Percentiles rank a stretch among this genome's conserved stretches.
phyloP scores from a whole-genome alignment of 202 grass and related monocot genomes.

The Cymbopogon flexuosus region DNA sequence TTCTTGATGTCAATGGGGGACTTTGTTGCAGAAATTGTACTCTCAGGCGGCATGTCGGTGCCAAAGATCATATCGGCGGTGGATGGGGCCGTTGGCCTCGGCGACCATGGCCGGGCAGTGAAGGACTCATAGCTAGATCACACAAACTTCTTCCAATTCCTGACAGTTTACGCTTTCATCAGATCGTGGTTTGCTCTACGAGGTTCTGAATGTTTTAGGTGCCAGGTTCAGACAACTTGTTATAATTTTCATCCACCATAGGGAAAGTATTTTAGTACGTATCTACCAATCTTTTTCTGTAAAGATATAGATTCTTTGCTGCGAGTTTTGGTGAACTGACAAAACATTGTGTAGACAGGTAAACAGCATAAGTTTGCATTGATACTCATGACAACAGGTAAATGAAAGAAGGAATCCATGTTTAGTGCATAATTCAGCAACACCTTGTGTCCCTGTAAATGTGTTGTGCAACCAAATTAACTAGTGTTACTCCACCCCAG shows the following conservation, averaged over 20 bases:
- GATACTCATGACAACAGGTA: background rate
- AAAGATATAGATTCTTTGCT: background rate
- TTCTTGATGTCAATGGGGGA: background rate
- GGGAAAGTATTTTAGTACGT: background rate
- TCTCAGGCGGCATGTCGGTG: conserved; percentile 71
- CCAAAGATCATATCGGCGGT: conserved; percentile 47
- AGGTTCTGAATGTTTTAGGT: background rate
- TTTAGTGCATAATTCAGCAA: background rate
- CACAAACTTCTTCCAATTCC: background rate
- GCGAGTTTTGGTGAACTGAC: no score
- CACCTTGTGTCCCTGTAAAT: background rate
- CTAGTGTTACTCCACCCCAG: background rate
- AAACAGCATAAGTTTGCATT: background rate
- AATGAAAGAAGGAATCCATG: background rate
- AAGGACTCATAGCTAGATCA: background rate
- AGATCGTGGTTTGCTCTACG: background rate
- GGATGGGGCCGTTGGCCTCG: conserved; percentile 25
- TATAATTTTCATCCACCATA: background rate
- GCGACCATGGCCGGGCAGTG: conserved; percentile 26
- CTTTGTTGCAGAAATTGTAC: conserved; percentile 44
- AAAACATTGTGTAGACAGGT: background rate
- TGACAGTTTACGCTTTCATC: background rate
- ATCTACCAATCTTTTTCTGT: background rate
- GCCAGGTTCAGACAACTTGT: no score
- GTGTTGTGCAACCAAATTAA: background rate